Conservation (phyloP, 805 yeast genomes). For the Spathaspora girioi region DNA sequence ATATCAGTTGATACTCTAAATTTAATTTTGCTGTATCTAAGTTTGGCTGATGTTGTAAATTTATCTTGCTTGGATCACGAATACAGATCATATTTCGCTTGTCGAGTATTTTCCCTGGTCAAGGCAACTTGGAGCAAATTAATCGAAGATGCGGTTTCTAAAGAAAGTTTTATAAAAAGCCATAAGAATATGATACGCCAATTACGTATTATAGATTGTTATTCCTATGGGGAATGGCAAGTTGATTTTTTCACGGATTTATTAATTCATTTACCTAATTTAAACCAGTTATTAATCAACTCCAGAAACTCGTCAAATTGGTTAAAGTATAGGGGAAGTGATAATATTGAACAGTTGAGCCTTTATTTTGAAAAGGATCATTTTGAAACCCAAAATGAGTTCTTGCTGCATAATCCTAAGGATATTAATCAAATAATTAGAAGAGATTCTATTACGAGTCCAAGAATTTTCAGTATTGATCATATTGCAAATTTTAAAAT, state of each 20-base stretch:
- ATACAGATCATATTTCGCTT: slow-evolving; percentile 16
- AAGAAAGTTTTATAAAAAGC: slow-evolving; percentile 6
- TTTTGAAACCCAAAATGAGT: slow-evolving; percentile 13
- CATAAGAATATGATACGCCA: slow-evolving; percentile 14
- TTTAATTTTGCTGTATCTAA: slow-evolving; percentile 4
- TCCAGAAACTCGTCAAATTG: slow-evolving; percentile 37
- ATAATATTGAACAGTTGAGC: slow-evolving; percentile 16
- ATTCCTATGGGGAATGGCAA: slow-evolving; percentile 37
- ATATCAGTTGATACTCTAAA: slow-evolving; percentile 7
- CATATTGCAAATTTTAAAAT: slow-evolving; percentile 38
- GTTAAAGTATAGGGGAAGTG: slow-evolving; percentile 32
- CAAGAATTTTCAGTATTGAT: slow-evolving; percentile 38
- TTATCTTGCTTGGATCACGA: slow-evolving; percentile 13
- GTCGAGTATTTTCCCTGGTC: slow-evolving; percentile 17
- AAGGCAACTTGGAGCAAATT: slow-evolving; percentile 26
- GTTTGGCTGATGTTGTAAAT: slow-evolving; percentile 8
- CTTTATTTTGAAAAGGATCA: slow-evolving; percentile 23
- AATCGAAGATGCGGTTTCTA: slow-evolving; percentile 4
- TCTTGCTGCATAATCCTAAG: slow-evolving; percentile 12
- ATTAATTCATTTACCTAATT: slow-evolving; percentile 17
- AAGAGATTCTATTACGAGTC: slow-evolving; percentile 7
- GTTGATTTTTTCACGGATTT: slow-evolving; percentile 22
- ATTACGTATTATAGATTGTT: slow-evolving; percentile 26
- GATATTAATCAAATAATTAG: slow-evolving; percentile 10
- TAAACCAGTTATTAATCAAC: slow-evolving; percentile 24